A percentile compares a stretch with the other conserved stretches of the same genome.
These are phyloP conservation scores for Trichomonas vaginalis DNA, from an alignment of 208 protist genomes.

Conservation along the genomic window DNA sequence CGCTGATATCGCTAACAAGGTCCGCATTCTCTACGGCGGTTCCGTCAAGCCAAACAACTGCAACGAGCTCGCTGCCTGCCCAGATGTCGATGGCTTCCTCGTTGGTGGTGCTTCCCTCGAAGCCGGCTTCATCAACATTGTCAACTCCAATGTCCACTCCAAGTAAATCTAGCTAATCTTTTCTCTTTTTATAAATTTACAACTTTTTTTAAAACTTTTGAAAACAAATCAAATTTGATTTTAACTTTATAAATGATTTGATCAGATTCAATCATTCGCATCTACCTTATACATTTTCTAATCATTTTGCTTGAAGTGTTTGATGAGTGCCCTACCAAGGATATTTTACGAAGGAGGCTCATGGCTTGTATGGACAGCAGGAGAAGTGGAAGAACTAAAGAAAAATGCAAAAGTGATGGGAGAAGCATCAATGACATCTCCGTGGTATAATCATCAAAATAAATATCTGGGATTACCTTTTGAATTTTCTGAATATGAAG, in stretches of 20 bases:
- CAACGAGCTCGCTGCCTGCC: neutral
- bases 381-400: neutral
- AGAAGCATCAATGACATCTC: neutral
- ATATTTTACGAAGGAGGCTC: neutral
- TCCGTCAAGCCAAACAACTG: conserved; percentile 32
- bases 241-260: too few relatives aligned
- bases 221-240: too few relatives aligned
- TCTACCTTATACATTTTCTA: too few relatives aligned
- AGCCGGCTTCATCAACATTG: neutral
- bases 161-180: conserved; percentile 10
- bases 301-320: too few relatives aligned
- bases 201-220: too few relatives aligned
- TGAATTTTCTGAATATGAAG: neutral
- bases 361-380: neutral
- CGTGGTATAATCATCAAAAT: neutral
- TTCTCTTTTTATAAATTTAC: too few relatives aligned
- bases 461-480: neutral
- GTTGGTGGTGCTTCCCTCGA: conserved; percentile 39
- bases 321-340: too few relatives aligned
- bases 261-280: too few relatives aligned
- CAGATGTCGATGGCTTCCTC: conserved; percentile 37
- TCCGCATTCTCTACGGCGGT: conserved; percentile 35
- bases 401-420: neutral
- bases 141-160: neutral
- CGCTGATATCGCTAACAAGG: conserved; percentile 27